phyloP scores from a whole-genome alignment of 176 grass and related monocot species.

The Eragrostis curvula region DNA sequence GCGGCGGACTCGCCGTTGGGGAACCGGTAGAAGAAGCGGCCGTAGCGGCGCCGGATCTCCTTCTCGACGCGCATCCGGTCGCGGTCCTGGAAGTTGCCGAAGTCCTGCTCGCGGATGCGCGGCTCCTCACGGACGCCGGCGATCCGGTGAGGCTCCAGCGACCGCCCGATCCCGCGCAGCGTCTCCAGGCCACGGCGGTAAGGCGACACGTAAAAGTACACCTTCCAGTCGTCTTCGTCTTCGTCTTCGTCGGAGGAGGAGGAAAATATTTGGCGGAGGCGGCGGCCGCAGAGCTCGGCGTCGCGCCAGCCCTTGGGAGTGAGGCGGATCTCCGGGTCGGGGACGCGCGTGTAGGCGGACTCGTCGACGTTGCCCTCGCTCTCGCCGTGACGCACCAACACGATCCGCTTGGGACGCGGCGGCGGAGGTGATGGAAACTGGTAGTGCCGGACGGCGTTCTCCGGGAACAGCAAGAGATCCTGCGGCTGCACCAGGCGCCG shows the following conservation, averaged over 20 bases:
- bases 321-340: constrained; percentile 75
- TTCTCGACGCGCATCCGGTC: constrained; percentile 72
- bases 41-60: constrained; percentile 53
- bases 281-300: constrained; percentile 57
- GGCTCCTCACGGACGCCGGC: constrained; percentile 84
- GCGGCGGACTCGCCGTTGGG: constrained; percentile 79
- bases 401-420: constrained; percentile 63
- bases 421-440: background rate
- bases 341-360: constrained; percentile 68
- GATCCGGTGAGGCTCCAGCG: constrained; percentile 68
- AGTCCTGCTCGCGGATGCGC: constrained; percentile 84
- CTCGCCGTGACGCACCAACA: constrained; percentile 82
- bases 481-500: background rate
- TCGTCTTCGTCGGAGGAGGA: background rate
- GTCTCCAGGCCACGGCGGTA: constrained; percentile 81
- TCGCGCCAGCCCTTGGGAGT: constrained; percentile 58
- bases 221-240: constrained; percentile 69
- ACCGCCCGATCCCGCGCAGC: constrained; percentile 56
- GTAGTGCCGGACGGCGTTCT: background rate
- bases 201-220: constrained; percentile 86
- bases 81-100: constrained; percentile 83
- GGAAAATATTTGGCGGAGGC: constrained; percentile 38
- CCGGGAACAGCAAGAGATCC: constrained; percentile 35
- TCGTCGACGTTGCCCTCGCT: constrained; percentile 94
- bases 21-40: constrained; percentile 84